A percentile compares a stretch with the other conserved stretches of the same genome.
Evolutionary conservation across 768 basidiomycete genomes (phyloP).

Genomic region (Pleurotus tuoliensis): DNA sequence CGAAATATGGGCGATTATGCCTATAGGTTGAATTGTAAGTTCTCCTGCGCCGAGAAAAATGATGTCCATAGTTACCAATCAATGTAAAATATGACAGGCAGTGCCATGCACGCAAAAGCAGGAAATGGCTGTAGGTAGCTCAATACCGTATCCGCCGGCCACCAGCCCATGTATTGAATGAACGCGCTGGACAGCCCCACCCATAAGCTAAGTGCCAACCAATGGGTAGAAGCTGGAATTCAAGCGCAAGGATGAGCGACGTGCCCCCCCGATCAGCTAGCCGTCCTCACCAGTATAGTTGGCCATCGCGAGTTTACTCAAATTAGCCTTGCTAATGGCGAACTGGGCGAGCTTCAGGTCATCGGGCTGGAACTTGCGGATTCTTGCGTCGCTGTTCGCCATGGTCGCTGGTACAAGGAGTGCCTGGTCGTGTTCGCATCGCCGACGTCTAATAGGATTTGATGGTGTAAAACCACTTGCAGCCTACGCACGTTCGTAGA

Average conservation of each 20-base stretch:
- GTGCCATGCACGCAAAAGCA: slow-evolving; percentile 57
- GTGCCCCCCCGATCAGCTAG: not conserved
- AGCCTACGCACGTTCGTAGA: not conserved
- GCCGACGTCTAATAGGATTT: no score
- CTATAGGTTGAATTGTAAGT: slow-evolving; percentile 28
- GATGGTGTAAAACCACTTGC: no score
- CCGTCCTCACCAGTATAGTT: slow-evolving; percentile 50
- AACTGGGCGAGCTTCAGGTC: slow-evolving; percentile 66
- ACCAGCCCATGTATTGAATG: slow-evolving; percentile 60
- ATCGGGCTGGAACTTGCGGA: slow-evolving; percentile 44
- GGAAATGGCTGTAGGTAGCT: slow-evolving; percentile 62
- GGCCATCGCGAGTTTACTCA: slow-evolving; percentile 66
- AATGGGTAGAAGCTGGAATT: slow-evolving; percentile 49
- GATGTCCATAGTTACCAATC: slow-evolving; percentile 54
- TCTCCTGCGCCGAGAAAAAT: not conserved
- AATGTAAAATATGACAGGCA: slow-evolving; percentile 60
- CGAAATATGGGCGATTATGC: slow-evolving; percentile 69
- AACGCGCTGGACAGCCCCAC: slow-evolving; percentile 53
- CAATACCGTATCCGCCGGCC: slow-evolving; percentile 45
- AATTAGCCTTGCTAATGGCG: slow-evolving; percentile 57
- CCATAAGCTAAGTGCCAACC: slow-evolving; percentile 61
- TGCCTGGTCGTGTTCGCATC: not conserved
- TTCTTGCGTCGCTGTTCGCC: slow-evolving; percentile 40
- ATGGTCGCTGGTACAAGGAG: slow-evolving; percentile 21
- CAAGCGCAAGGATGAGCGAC: slow-evolving; percentile 1